phyloP scores from a whole-genome alignment of 2,329 filamentous ascomycete species.

The Chrysoporthe deuterocubensis region DNA sequence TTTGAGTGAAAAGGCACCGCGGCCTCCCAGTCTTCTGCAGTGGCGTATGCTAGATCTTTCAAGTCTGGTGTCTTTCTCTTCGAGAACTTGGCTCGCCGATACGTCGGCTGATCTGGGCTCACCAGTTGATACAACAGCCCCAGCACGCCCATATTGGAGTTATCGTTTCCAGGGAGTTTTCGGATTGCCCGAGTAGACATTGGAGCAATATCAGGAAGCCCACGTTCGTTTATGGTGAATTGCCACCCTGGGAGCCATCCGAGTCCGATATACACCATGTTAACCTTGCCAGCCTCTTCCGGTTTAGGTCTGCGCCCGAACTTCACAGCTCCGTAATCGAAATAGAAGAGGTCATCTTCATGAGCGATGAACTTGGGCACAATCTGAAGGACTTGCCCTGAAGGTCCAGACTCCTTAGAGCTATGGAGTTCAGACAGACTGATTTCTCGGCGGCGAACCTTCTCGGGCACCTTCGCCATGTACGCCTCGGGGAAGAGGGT shows the following conservation, averaged over 20 bases:
- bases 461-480: background rate
- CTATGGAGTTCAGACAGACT: background rate
- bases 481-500: background rate
- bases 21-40: conserved; percentile 5
- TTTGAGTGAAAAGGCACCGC: conserved; percentile 2
- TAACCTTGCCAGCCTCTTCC: background rate
- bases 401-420: background rate
- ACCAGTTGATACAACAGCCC: background rate
- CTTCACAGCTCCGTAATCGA: conserved; percentile 9
- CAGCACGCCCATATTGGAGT: background rate
- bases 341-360: conserved; percentile 2
- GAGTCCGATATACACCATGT: background rate
- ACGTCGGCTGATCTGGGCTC: background rate
- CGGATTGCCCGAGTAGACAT: background rate
- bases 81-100: background rate
- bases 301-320: conserved; percentile 4
- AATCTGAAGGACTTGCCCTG: background rate
- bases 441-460: background rate
- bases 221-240: conserved; percentile 3
- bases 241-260: conserved; percentile 11
- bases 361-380: conserved; percentile 7
- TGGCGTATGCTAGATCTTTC: background rate
- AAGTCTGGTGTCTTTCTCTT: background rate
- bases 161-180: too few relatives aligned
- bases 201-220: conserved; percentile 3